Evolutionary conservation across 140 eudicot genomes (phyloP).

Genomic region (Ambrosia hybrid): DNA sequence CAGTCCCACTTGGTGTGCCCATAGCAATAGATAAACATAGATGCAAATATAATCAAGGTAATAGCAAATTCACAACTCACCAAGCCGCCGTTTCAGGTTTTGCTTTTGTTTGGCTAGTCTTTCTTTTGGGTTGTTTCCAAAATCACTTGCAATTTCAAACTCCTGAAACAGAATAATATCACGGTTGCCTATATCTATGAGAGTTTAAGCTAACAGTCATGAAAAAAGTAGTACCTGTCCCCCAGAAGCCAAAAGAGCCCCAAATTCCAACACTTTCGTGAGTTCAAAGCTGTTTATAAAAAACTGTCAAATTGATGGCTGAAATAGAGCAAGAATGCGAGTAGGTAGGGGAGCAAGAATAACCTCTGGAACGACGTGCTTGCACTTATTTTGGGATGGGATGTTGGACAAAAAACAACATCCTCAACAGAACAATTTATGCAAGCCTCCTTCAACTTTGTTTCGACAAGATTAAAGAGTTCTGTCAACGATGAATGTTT

Average conservation of each 20-base stretch:
- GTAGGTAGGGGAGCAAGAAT: constrained; percentile 17
- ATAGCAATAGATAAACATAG: too few species aligned
- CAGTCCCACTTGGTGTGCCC: too few species aligned
- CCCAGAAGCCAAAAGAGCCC: constrained; percentile 86
- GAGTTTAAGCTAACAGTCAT: not conserved
- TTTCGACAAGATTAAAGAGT: constrained; percentile 50
- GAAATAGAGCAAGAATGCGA: constrained; percentile 28
- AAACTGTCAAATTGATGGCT: constrained; percentile 1
- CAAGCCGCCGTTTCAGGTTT: constrained; percentile 79
- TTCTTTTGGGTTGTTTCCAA: constrained; percentile 68
- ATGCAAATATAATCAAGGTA: constrained; percentile 2
- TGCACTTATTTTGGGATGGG: constrained; percentile 40
- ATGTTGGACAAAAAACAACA: constrained; percentile 49
- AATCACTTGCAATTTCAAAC: constrained; percentile 79
- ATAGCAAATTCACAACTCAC: constrained; percentile 40
- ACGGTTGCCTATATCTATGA: constrained; percentile 16
- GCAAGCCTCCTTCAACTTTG: constrained; percentile 63
- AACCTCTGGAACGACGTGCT: constrained; percentile 82
- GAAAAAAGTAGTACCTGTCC: constrained; percentile 66
- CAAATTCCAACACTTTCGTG: constrained; percentile 88
- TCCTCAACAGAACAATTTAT: constrained; percentile 53
- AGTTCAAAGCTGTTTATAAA: constrained; percentile 66
- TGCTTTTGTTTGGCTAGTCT: constrained; percentile 87
- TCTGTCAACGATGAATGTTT: constrained; percentile 67
- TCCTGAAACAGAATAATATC: constrained; percentile 48